Evolutionary conservation across 805 yeast genomes (phyloP), one percentile per base, ranked within the genome.

Genomic region (Vanderwaltozyma yarrowii): DNA sequence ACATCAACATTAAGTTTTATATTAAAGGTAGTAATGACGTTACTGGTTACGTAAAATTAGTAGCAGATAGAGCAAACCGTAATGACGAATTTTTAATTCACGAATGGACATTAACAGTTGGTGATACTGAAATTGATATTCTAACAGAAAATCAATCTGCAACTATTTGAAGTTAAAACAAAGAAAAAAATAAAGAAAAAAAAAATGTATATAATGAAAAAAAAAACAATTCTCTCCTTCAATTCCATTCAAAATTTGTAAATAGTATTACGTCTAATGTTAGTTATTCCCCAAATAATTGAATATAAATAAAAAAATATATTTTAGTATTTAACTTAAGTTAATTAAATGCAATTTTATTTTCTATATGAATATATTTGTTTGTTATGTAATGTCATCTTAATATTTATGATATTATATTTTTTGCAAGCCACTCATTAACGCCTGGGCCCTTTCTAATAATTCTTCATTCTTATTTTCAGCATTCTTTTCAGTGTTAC

Each of bases 1-100:
- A 72, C 15, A 81, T 92, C 30, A 81, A 89, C 56, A 74, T 92
- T 45, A 59, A 60, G 21, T 87, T 86, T 50, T 62, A 69, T 26
- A 82, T 86, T 27, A 69, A 70, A 47, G 98, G 97, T 10, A 71
- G 71, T 37, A 69, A 70, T 46, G 69, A 66, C 14, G 53, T 60
- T 5, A 73, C 73, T 2, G 78, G 74, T 14, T 66, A 71, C 45
- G 73, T 76, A 30, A 68, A 58, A 43, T 71, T 92, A 56, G 71
- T 73, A 42, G 95, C 95, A n/a, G 71, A 71, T 40, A 73, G 89
- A 58, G 74, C 72, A 29, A 68, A 74, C 36, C 71, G 73, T 45
- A 64, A 66, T 33, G 75, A 74, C 29, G 74, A 71, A 34, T 82
- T 79, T 53, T 58, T 62, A 17, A 77, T 81, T 37, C 65, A 67